Evolutionary conservation across 345 rosid species (phyloP), one percentile per base, ranked within the genome.

Genomic region (Sisymbrium irio): DNA sequence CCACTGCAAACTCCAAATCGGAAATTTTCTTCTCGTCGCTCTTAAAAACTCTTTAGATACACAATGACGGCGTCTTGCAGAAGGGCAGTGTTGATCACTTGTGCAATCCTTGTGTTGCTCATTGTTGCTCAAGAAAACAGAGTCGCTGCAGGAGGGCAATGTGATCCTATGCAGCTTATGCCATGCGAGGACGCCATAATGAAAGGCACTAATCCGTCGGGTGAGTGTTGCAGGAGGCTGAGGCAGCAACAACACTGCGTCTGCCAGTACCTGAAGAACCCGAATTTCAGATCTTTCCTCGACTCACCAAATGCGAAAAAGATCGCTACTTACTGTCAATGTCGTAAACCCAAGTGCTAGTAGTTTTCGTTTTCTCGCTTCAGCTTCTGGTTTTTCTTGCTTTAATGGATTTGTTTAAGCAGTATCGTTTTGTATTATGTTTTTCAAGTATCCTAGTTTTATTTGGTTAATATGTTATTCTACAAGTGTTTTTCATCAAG

Each of bases 271-370:
- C 74, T 90, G 67, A 80, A 69, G 77, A 84, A 90, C 60, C 98
- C 93, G 0, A 77, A 63, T 3, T 85, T 93, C 53, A 79, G 76
- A 80, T 78, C 82, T 68, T 83, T 87, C 39, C 77, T 93, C 30
- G 80, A 82, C 83, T 79, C 89, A 20, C 96, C 93, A 11, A 90
- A 90, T 77, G 97, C 98, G 44, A 89, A 84, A 83, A 90, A 73
- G 50, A 89, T 93, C 39, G 93, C 97, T 6, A 73, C 13, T 64
- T 77, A 83, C 65, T 93, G 98, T 57, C 85, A 89, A 1, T 84
- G 86, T 64, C 93, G 96, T 41, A 87, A 80, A 76, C 97, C 98
- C 44, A 86, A 77, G 78, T 93, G 98, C 78, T 93, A 83, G 77
- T 51, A 69, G 6, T 51, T 30, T 62, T 61, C 4, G 4, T 25